A percentile compares a stretch with the other conserved stretches of the same genome.
These are phyloP conservation scores for Fusarium verrucosum DNA, from an alignment of 2,329 filamentous ascomycete species.

Conservation along the genomic window DNA sequence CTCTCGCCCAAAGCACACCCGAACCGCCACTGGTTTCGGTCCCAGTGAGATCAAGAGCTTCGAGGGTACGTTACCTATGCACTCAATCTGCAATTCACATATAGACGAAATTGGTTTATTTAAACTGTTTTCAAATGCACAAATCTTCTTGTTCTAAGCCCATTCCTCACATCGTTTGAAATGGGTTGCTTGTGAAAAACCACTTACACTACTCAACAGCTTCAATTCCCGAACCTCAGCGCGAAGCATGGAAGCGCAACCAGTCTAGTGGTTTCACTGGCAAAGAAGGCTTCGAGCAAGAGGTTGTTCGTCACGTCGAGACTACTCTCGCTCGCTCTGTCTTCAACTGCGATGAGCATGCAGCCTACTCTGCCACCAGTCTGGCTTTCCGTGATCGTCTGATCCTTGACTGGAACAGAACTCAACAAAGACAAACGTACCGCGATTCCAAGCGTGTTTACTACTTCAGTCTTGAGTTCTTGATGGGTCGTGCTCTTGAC, in stretches of 20 bases:
- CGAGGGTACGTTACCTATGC: conserved; percentile 69
- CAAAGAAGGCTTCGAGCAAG: conserved; percentile 85
- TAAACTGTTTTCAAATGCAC: neutral
- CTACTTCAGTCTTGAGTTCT: conserved; percentile 95
- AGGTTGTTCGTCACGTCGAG: conserved; percentile 93
- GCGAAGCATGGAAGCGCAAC: conserved; percentile 77
- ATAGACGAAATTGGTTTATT: neutral
- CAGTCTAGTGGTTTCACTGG: conserved; percentile 74
- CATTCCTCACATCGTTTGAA: neutral
- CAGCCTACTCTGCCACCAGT: conserved; percentile 90
- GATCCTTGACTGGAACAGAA: conserved; percentile 97
- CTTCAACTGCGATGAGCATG: conserved; percentile 97
- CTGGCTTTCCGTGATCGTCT: conserved; percentile 92
- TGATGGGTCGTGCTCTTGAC: conserved; percentile 96
- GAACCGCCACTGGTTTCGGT: conserved; percentile 95
- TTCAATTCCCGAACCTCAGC: conserved; percentile 87
- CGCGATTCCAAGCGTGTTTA: conserved; percentile 93
- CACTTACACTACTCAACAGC: conserved; percentile 53
- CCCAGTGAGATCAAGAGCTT: conserved; percentile 91
- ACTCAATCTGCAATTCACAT: neutral
- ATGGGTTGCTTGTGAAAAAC: neutral
- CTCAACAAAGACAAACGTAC: conserved; percentile 94
- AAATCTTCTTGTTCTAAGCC: neutral
- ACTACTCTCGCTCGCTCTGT: conserved; percentile 94
- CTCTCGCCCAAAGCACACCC: conserved; percentile 91